These are phyloP conservation scores for Conringia planisiliqua DNA, from an alignment of 345 rosid genomes.

Conservation along the genomic window DNA sequence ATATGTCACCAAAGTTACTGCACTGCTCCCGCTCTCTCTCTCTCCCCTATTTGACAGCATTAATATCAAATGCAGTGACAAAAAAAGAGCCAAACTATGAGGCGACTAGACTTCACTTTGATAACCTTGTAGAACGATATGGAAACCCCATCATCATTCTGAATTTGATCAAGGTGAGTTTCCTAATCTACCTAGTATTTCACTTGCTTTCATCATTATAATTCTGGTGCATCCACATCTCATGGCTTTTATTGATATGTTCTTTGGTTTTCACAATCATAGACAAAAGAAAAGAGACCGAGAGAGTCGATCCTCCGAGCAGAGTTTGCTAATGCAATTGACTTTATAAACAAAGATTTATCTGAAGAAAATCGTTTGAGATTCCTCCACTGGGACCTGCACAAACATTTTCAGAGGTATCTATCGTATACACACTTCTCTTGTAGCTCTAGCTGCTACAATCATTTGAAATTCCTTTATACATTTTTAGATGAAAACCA, in stretches of 20 bases:
- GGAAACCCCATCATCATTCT: slow-evolving; percentile 89
- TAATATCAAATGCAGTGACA: slow-evolving; percentile 54
- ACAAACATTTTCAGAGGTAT: slow-evolving; percentile 81
- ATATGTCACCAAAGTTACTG: slow-evolving; percentile 17
- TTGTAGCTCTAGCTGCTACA: background rate
- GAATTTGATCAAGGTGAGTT: slow-evolving; percentile 80
- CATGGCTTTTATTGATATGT: slow-evolving; percentile 6
- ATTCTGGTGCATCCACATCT: background rate
- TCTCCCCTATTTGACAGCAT: background rate
- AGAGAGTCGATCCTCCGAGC: slow-evolving; percentile 87
- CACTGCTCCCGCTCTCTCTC: background rate
- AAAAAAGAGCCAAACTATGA: slow-evolving; percentile 73
- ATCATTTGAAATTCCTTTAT: background rate
- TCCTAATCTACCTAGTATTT: background rate
- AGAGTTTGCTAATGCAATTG: slow-evolving; percentile 97
- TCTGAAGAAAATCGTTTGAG: slow-evolving; percentile 69
- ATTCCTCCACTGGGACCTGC: slow-evolving; percentile 53
- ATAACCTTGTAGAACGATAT: slow-evolving; percentile 82
- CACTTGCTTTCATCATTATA: background rate
- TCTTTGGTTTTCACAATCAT: slow-evolving; percentile 11
- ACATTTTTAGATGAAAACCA: background rate
- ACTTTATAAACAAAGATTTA: slow-evolving; percentile 77
- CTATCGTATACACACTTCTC: slow-evolving; percentile 2
- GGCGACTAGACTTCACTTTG: slow-evolving; percentile 90
- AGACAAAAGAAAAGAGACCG: slow-evolving; percentile 51